Base-by-base conservation (phyloP, 2,329 filamentous ascomycete species). In the Rachicladosporium sp. region DNA sequence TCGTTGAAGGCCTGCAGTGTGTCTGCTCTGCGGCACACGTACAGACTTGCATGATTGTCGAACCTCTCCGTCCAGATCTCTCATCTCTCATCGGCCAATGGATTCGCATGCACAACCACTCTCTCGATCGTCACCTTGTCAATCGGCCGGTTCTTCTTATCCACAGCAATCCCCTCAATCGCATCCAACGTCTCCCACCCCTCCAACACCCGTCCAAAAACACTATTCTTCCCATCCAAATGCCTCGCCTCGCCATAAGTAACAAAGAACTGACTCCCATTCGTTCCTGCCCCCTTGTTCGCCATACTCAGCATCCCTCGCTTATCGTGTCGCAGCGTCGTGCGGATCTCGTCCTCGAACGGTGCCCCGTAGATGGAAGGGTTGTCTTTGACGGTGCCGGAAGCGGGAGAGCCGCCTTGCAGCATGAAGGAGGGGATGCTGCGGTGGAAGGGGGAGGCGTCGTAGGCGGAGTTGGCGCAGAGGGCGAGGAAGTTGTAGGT, bases 271-370 rank as follows among this genome's bases (percentile, higher is more conserved):
- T 93, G 84, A 46, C 80, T 86, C 27, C 91, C 91, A 60, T 96
- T 96, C 33, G 89, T 94, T 59, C 93, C 77, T 10, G 86, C 83
- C 0, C 91, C 91, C 19, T 83, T 80, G 64, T 98, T 98, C 47
- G 91, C 91, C 91, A 96, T 96, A 65, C 81, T 88, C 51, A 98
- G 67, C 12, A 96, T 73, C 1, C 91, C 91, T 6, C 89, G 86
- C 37, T 87, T 87, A 1, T 88, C 93, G 67, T 96, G 91, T 57
- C 87, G 86, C 40, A 98, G 69, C 3, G 68, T 67, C 1, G 78
- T 65, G 41, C 76, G 71, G 53, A 95, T 84, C 67, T 93, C 84
- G 62, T 93, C 84, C 43, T 83, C 82, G 56, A 91, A 91, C 42
- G 63, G 47, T 19, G 66, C 69, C 49, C 76, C 76, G 73, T 80